Base-by-base conservation (phyloP, 257 asterid species). In the Anisodus acutangulus region DNA sequence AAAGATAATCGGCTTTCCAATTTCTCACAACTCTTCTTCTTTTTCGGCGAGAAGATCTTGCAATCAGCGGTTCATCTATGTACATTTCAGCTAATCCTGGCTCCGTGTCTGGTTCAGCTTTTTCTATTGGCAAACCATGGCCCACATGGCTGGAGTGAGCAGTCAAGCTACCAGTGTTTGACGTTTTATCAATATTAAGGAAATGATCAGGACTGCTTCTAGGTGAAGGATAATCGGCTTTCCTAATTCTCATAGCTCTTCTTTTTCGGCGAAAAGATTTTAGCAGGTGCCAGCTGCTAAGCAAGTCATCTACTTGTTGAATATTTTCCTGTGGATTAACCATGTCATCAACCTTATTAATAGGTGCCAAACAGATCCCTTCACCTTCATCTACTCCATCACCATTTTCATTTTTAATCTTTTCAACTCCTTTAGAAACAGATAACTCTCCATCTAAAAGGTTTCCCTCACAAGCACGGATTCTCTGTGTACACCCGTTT, bases 401-500 rank as follows among this genome's bases (percentile, higher is more conserved):
- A 59, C 66, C 78, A 55, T 76, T 86, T 86, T 71, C 80, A 49
- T 72, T 87, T 82, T 80, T 83, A 62, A 13, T 57, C 57, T 85
- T 86, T 85, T 83, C 85, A 11, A 81, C 81, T 88, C 87, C 70
- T 85, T 84, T 91, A 26, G 85, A 80, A 55, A 87, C 84, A 82
- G 87, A 62, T 54, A 81, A 68, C 51, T 88, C 89, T 69, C 70
- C 84, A 49, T 87, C 90, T 81, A 83, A 62, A 64, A 81, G 67
- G 59, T 88, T 88, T 71, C 91, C 88, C 51, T 92, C 95, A 55
- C 92, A 92, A 12, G 97, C 97, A 69, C 87, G 96, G 83, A 95
- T 93, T 88, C 97, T 91, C 76, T 95, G 98, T 2, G 97, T 92
- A 72, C 94, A 91, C 78, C 98, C 97, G 62, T 94, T 92, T 88